Evolutionary conservation across 2,329 filamentous ascomycete genomes (phyloP), one percentile per base, ranked within the genome.

Genomic region (Cladosporium colombiae): DNA sequence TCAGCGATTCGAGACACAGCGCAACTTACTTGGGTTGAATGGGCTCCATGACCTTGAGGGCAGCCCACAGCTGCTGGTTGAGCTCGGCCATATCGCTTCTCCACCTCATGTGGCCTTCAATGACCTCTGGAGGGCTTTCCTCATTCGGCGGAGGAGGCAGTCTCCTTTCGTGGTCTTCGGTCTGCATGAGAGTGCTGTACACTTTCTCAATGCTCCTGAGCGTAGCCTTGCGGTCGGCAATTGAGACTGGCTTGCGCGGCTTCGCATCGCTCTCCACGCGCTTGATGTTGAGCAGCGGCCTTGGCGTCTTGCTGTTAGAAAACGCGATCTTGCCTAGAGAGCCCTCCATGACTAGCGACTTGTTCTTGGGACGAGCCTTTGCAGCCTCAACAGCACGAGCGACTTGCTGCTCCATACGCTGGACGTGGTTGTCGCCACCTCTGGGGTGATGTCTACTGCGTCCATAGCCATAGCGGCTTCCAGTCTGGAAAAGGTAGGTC

Each of bases 321-420:
- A 98, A 99, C 0, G 94, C 96, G 66, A 99, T 99, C 82, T 98
- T 99, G 70, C 95, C 95, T 59, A 99, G 81, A 74, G 93, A 97
- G 29, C 95, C 95, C 75, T 97, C 94, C 66, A 99, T 94, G 23
- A 98, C 93, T 10, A 99, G 85, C 77, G 97, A 93, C 74, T 96
- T 96, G 76, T 96, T 97, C 84, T 99, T 99, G 14, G 95, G 95
- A 79, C 96, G 94, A 67, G 93, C 92, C 82, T 98, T 99, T 62
- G 95, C 95, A 0, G 95, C 95, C 76, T 99, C 95, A 0, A 99
- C 95, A 27, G 95, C 95, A 65, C 95, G 89, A 77, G 97, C 94
- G 14, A 99, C 96, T 78, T 99, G 95, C 79, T 99, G 95, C 78
- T 99, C 94, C 95, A 99, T 99, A 64, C 95, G 90, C 77, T 98